Conservation (phyloP, 345 rosid species). For the Toxicodendron radicans region DNA sequence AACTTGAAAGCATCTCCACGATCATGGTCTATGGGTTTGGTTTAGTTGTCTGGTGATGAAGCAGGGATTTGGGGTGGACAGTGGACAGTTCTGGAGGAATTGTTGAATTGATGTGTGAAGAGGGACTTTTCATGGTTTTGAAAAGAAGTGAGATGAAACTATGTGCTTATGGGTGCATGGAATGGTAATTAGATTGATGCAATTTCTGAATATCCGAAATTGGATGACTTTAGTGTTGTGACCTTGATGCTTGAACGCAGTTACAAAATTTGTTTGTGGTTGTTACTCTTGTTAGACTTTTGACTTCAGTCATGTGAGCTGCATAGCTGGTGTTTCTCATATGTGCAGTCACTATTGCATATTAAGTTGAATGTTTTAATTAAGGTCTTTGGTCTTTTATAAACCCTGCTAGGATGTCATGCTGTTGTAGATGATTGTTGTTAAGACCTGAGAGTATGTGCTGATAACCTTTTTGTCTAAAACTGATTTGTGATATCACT, state of each 20-base stretch:
- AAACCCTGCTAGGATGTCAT: background rate
- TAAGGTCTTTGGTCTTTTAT: background rate
- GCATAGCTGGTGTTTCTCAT: background rate
- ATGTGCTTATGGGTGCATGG: background rate
- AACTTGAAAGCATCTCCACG: background rate
- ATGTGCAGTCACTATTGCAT: background rate
- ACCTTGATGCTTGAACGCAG: background rate
- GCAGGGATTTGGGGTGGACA: background rate
- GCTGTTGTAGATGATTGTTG: constrained; percentile 3
- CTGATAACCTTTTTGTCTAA: background rate
- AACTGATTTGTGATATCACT: background rate
- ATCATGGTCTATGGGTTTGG: background rate
- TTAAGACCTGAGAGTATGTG: constrained; percentile 2
- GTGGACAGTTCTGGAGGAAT: background rate
- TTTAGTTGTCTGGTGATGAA: background rate
- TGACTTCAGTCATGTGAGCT: background rate
- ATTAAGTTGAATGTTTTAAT: constrained; percentile 1
- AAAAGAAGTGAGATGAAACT: background rate
- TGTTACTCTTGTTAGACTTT: constrained; percentile 8
- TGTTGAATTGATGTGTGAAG: no score
- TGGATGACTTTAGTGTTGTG: background rate
- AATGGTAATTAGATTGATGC: background rate
- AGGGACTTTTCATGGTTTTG: background rate
- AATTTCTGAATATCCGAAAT: background rate
- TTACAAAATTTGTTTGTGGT: background rate